Evolutionary conservation across 1,139 yeast species (phyloP), one percentile per base, ranked within the genome.

Genomic region (Sugiyamaella castrensis): DNA sequence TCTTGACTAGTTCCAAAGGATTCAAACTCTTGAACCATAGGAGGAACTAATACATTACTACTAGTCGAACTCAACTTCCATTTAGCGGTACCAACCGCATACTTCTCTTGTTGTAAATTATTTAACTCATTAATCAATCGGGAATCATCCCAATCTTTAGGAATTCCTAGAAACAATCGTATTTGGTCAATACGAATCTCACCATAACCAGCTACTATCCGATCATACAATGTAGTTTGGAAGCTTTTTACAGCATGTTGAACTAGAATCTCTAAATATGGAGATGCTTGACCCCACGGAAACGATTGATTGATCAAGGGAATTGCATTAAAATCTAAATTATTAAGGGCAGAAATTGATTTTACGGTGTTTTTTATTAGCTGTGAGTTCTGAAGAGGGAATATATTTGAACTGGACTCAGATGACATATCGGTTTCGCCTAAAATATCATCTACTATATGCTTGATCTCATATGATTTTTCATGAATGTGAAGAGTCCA

Each of bases 401-500:
- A 32, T 4, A 13, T n/a, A 16, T 11, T 26, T 13, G 37, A 6
- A 2, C 30, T 31, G 11, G 32, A 5, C 10, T n/a, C 34, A 33
- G 32, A n/a, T 11, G 12, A 38, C 24, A 3, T 37, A 19, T 24
- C 26, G 24, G 16, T 35, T 15, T 27, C 37, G 13, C 19, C 35
- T 11, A 30, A 28, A 24, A 37, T 31, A 31, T 32, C 42, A 19
- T 37, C 28, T 28, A 40, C 13, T 10, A 48, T 10, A 12, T 37
- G 27, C 15, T 12, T 46, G 13, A 40, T 46, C 26, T 48, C 47
- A 4, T 29, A 29, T 11, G 16, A 36, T n/a, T 15, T 26, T 4
- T 46, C 43, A 39, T 46, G 31, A 13, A 45, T 38, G 24, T 40
- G 46, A 32, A 51, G 40, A 11, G 40, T 19, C 53, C 53, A 51